These are phyloP conservation scores for Phoma sp. DNA, from an alignment of 2,329 filamentous ascomycete species.

Conservation along the genomic window DNA sequence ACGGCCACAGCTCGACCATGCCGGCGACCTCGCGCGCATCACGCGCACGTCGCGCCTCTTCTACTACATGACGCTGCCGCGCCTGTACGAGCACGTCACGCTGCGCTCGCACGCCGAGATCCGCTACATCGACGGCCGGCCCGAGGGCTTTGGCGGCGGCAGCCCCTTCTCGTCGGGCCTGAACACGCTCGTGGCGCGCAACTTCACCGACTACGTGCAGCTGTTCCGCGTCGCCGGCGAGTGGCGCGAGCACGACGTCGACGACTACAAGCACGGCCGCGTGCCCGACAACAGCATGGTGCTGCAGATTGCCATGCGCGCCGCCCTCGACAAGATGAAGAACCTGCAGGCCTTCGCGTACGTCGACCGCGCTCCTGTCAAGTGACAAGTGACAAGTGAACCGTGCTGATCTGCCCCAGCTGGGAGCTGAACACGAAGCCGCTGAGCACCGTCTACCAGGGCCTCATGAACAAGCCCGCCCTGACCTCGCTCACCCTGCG, in stretches of 20 bases:
- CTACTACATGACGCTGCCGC: conserved; percentile 70
- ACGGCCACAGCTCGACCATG: conserved; percentile 61
- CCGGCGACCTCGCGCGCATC: conserved; percentile 64
- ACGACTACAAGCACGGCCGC: conserved; percentile 65
- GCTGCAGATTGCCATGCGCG: conserved; percentile 66
- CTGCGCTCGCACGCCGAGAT: conserved; percentile 66
- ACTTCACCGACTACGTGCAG: conserved; percentile 61
- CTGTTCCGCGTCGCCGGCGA: conserved; percentile 62
- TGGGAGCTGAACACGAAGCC: conserved; percentile 70
- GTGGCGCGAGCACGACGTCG: conserved; percentile 64
- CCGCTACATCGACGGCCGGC: conserved; percentile 63
- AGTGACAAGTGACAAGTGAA: too few relatives aligned
- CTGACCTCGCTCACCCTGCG: conserved; percentile 63
- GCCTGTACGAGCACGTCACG: conserved; percentile 64
- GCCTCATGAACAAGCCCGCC: conserved; percentile 58
- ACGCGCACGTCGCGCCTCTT: conserved; percentile 68
- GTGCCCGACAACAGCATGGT: conserved; percentile 71
- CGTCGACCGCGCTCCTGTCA: conserved; percentile 18
- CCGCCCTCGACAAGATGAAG: conserved; percentile 66
- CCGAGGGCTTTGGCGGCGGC: conserved; percentile 68
- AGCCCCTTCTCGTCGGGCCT: conserved; percentile 70
- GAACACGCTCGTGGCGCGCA: conserved; percentile 66
- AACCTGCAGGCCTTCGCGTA: conserved; percentile 62
- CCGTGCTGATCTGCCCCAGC: conserved; percentile 43
- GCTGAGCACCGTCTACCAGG: conserved; percentile 65